Evolutionary conservation across 2,329 filamentous ascomycete genomes (phyloP).

Genomic region (Colletotrichum echinochloae): DNA sequence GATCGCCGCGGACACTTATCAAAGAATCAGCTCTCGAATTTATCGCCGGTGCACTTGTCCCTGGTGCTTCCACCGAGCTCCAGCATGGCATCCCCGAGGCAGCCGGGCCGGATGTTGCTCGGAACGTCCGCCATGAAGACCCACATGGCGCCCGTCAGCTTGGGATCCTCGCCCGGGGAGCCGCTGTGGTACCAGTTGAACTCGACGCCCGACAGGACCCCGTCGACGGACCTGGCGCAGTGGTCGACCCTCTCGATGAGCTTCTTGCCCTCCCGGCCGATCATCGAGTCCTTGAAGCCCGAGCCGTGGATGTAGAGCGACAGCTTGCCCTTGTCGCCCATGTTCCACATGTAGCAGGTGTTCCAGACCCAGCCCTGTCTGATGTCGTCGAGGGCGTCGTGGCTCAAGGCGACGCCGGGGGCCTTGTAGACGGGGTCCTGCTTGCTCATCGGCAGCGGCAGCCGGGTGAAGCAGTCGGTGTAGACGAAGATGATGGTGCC

Average conservation of each 20-base stretch:
- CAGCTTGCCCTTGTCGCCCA: conserved; percentile 11
- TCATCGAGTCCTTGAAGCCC: conserved; percentile 20
- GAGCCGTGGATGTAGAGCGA: conserved; percentile 18
- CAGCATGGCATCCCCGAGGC: neutral
- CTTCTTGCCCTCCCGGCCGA: conserved; percentile 21
- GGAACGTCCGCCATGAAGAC: conserved; percentile 1
- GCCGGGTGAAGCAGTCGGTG: conserved; percentile 42
- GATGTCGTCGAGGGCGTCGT: conserved; percentile 7
- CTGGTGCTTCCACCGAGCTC: neutral
- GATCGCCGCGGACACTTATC: neutral
- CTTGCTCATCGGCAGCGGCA: conserved; percentile 34
- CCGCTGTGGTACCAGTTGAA: conserved; percentile 21
- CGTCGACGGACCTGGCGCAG: conserved; percentile 3
- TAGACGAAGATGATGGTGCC: conserved; percentile 41
- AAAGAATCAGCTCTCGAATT: neutral
- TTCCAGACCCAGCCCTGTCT: conserved; percentile 41
- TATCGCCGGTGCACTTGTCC: neutral
- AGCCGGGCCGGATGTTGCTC: neutral
- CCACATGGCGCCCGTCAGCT: conserved; percentile 19
- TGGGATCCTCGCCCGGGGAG: neutral
- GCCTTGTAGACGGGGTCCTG: conserved; percentile 41
- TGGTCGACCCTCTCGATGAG: conserved; percentile 1
- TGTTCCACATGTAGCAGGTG: conserved; percentile 26
- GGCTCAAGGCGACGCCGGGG: conserved; percentile 38
- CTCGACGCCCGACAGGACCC: neutral